phyloP scores from a whole-genome alignment of 2,329 filamentous ascomycete species.

The Allantophomopsis lycopodina region DNA sequence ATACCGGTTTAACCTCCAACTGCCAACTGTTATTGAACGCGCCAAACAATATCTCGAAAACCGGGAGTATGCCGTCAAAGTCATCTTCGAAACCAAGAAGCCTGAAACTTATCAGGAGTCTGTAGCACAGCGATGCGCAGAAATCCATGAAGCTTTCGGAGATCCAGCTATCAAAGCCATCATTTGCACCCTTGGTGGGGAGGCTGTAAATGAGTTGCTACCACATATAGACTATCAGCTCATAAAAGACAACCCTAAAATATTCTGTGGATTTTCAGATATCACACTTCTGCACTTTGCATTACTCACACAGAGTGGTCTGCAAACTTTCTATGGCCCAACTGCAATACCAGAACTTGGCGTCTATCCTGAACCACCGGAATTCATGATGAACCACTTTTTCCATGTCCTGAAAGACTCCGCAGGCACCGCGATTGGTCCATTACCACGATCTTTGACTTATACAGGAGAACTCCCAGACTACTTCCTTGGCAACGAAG shows the following conservation, averaged over 20 bases:
- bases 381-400: constrained; percentile 11
- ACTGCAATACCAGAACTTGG: constrained; percentile 12
- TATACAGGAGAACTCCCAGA: constrained; percentile 1
- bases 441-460: neutral
- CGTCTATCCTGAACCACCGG: constrained; percentile 8
- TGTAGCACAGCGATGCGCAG: constrained; percentile 6
- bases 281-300: constrained; percentile 16
- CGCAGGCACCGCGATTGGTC: neutral
- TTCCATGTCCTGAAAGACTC: constrained; percentile 4
- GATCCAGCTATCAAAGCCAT: constrained; percentile 13
- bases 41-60: constrained; percentile 5
- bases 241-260: constrained; percentile 16
- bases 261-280: constrained; percentile 18
- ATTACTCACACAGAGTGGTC: constrained; percentile 6
- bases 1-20: constrained; percentile 11
- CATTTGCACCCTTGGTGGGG: constrained; percentile 15
- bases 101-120: constrained; percentile 1
- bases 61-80: constrained; percentile 9
- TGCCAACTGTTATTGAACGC: constrained; percentile 8
- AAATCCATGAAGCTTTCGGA: constrained; percentile 13
- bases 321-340: constrained; percentile 18
- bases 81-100: constrained; percentile 5
- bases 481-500: neutral
- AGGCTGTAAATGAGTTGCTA: constrained; percentile 13
- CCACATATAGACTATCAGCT: constrained; percentile 15